A percentile compares a stretch with the other conserved stretches of the same genome.
These are phyloP conservation scores for Colletotrichum chrysophilum DNA, from an alignment of 2,329 filamentous ascomycete genomes.

Conservation along the genomic window DNA sequence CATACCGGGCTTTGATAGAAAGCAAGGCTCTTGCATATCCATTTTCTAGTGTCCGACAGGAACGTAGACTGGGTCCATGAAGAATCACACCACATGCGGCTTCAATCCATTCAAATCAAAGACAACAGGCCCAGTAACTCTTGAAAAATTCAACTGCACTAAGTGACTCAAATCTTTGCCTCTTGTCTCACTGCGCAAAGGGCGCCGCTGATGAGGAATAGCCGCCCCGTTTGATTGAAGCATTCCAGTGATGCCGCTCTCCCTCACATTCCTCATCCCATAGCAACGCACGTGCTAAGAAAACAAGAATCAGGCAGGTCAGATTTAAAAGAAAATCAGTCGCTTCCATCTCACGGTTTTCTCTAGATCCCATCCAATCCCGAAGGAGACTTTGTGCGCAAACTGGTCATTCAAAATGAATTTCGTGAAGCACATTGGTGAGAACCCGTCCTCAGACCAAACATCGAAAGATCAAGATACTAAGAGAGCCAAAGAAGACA, in stretches of 20 bases:
- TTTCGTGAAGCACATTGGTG: constrained; percentile 2
- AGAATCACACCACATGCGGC: background rate
- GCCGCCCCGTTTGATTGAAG: background rate
- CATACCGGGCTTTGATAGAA: rapidly evolving
- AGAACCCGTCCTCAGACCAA: background rate
- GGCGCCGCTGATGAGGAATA: background rate
- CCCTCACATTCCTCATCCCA: background rate
- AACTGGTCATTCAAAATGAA: background rate
- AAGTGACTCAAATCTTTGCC: background rate
- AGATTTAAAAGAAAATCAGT: background rate
- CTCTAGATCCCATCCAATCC: background rate
- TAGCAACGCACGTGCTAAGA: constrained; percentile 1
- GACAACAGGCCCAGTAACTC: background rate
- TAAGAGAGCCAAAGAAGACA: background rate
- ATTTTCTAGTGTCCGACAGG: background rate
- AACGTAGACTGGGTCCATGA: background rate
- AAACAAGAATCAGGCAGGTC: background rate
- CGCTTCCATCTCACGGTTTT: background rate
- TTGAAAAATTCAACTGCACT: background rate
- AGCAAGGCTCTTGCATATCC: background rate
- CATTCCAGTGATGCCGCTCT: constrained; percentile 6
- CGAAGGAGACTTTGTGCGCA: background rate
- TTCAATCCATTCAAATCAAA: background rate
- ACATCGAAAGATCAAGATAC: background rate
- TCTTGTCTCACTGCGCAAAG: background rate